phyloP scores from a whole-genome alignment of 495 filamentous ascomycete species.

The Neurospora sp. region DNA sequence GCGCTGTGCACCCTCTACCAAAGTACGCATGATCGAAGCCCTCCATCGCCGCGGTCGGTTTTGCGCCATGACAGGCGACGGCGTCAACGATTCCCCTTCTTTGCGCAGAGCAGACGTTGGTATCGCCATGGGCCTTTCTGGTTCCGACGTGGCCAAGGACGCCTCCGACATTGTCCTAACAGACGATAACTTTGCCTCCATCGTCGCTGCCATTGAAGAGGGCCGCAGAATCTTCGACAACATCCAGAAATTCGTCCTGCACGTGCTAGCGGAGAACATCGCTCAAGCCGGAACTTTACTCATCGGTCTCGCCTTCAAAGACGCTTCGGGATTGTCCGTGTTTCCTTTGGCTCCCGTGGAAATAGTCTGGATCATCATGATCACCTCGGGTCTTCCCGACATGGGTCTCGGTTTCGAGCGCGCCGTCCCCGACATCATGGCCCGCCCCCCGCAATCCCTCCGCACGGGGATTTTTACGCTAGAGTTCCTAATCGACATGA shows the following conservation, averaged over 20 bases:
- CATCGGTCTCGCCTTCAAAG: constrained; percentile 64
- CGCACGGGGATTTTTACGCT: constrained; percentile 57
- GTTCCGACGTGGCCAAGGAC: constrained; percentile 81
- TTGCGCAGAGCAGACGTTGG: constrained; percentile 65
- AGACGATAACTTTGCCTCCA: constrained; percentile 77
- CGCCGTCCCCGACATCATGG: constrained; percentile 60
- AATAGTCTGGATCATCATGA: constrained; percentile 71
- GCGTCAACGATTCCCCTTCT: constrained; percentile 76
- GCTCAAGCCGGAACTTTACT: constrained; percentile 64
- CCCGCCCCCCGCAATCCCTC: constrained; percentile 55
- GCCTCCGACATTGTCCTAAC: constrained; percentile 79
- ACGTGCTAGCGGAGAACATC: constrained; percentile 63
- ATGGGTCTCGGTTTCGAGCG: constrained; percentile 67
- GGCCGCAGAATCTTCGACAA: constrained; percentile 71
- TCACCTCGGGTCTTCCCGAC: constrained; percentile 64
- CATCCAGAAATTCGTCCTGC: constrained; percentile 73
- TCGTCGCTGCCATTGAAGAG: constrained; percentile 64
- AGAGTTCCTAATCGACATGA: constrained; percentile 62
- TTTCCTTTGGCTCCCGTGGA: constrained; percentile 67
- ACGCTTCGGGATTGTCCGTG: constrained; percentile 50
- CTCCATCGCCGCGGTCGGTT: constrained; percentile 50
- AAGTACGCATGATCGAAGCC: constrained; percentile 58
- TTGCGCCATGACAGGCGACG: constrained; percentile 62
- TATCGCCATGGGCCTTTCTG: constrained; percentile 75
- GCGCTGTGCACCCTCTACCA: constrained; percentile 55